Evolutionary conservation across 305 asterid species (phyloP).

Genomic region (Fraxinus baroniana): DNA sequence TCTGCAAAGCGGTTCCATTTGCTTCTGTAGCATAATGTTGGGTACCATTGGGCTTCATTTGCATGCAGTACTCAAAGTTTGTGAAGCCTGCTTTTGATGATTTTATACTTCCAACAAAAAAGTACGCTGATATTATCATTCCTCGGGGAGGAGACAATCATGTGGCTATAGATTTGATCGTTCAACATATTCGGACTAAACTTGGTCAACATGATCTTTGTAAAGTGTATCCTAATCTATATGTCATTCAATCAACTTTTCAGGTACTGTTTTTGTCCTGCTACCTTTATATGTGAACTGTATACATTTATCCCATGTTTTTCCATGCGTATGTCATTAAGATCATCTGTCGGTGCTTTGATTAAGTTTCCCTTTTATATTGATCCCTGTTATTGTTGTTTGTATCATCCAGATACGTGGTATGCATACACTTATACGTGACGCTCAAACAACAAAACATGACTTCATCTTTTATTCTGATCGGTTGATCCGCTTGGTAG

Average conservation of each 20-base stretch:
- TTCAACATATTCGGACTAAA: constrained; percentile 92
- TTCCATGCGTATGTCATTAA: background rate
- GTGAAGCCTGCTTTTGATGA: constrained; percentile 99
- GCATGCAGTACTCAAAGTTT: constrained; percentile 87
- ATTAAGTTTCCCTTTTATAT: background rate
- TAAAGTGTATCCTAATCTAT: constrained; percentile 89
- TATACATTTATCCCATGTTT: constrained; percentile 7
- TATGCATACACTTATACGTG: constrained; percentile 73
- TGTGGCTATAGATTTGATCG: constrained; percentile 98
- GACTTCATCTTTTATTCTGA: constrained; percentile 68
- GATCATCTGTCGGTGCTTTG: constrained; percentile 8
- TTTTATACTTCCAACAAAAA: constrained; percentile 94
- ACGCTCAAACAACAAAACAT: constrained; percentile 62
- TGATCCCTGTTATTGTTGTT: background rate
- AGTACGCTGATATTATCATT: constrained; percentile 95
- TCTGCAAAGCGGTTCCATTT: background rate
- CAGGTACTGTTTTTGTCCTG: constrained; percentile 57
- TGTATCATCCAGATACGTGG: constrained; percentile 58
- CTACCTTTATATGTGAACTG: constrained; percentile 9
- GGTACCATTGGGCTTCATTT: constrained; percentile 22
- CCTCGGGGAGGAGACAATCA: constrained; percentile 99
- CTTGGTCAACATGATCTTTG: constrained; percentile 99
- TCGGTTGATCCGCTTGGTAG: constrained; percentile 63
- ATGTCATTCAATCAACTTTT: constrained; percentile 93
- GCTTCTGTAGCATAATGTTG: background rate